Conservation (phyloP, 805 yeast species). For the Candida bentonensis region DNA sequence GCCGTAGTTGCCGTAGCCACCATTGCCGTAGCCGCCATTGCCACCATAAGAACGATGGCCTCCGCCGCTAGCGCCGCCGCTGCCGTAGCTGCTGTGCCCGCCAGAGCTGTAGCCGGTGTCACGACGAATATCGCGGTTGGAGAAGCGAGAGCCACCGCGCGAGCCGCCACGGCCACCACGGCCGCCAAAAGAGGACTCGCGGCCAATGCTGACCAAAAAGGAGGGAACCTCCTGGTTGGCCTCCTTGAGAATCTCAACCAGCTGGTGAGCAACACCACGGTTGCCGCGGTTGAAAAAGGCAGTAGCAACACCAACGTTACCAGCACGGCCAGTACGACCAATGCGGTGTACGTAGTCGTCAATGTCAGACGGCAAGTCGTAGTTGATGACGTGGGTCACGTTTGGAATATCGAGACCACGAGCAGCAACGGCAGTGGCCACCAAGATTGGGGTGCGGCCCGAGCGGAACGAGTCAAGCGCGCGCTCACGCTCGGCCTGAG, state of each 20-base stretch:
- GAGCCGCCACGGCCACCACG: slow-evolving; percentile 43
- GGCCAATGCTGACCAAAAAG: slow-evolving; percentile 65
- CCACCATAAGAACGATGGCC: slow-evolving; percentile 8
- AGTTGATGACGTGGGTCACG: slow-evolving; percentile 94
- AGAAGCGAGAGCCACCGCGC: slow-evolving; percentile 28
- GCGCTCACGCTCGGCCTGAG: slow-evolving; percentile 95
- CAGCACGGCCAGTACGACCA: slow-evolving; percentile 99
- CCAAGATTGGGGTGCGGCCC: slow-evolving; percentile 87
- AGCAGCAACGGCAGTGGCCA: slow-evolving; percentile 99
- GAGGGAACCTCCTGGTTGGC: slow-evolving; percentile 97
- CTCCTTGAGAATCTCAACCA: slow-evolving; percentile 76
- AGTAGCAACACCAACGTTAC: slow-evolving; percentile 96
- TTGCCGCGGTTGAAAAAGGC: slow-evolving; percentile 96
- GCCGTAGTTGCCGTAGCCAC: slow-evolving; percentile 16
- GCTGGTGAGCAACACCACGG: slow-evolving; percentile 75
- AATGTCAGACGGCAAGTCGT: slow-evolving; percentile 90
- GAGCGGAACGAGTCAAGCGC: slow-evolving; percentile 88
- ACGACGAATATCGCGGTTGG: slow-evolving; percentile 20
- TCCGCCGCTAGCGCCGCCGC: slow-evolving; percentile 11
- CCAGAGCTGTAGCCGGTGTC: slow-evolving; percentile 18
- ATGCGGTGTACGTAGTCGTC: slow-evolving; percentile 99
- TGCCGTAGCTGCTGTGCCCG: slow-evolving; percentile 15
- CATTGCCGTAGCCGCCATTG: slow-evolving; percentile 12
- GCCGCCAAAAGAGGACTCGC: slow-evolving; percentile 52
- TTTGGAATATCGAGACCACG: slow-evolving; percentile 99